A percentile compares a stretch with the other conserved stretches of the same genome.
These are phyloP conservation scores for Talaromyces sp. DNA, from an alignment of 2,329 filamentous ascomycete genomes.

Conservation along the genomic window DNA sequence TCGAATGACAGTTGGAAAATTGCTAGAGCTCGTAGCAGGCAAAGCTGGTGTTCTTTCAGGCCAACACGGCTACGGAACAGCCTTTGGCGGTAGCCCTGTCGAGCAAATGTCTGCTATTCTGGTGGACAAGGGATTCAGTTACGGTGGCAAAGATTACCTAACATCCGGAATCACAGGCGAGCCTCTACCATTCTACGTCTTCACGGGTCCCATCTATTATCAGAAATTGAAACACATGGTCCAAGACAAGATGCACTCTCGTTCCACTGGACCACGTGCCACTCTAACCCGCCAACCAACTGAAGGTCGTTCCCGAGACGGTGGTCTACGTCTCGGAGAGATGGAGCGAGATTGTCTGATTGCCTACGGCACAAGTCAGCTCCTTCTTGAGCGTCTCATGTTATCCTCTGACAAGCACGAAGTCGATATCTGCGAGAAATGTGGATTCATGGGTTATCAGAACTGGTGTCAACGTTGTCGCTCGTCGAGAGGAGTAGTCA, in stretches of 20 bases:
- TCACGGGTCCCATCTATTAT: slow-evolving; percentile 98
- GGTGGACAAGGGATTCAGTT: slow-evolving; percentile 85
- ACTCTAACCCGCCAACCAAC: slow-evolving; percentile 94
- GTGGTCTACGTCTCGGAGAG: slow-evolving; percentile 88
- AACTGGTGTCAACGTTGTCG: slow-evolving; percentile 94
- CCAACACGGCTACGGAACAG: slow-evolving; percentile 83
- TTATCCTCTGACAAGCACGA: slow-evolving; percentile 84
- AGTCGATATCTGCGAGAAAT: slow-evolving; percentile 90
- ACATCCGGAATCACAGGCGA: slow-evolving; percentile 95
- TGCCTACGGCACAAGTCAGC: slow-evolving; percentile 89
- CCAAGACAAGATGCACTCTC: slow-evolving; percentile 98
- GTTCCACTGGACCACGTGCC: slow-evolving; percentile 81
- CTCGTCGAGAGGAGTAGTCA: slow-evolving; percentile 76
- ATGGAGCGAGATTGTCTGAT: slow-evolving; percentile 99
- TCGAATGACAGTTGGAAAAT: slow-evolving; percentile 98
- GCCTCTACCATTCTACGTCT: slow-evolving; percentile 89
- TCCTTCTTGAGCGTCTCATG: slow-evolving; percentile 92
- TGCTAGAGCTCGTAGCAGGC: slow-evolving; percentile 89
- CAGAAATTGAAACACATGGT: slow-evolving; percentile 99
- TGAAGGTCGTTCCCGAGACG: slow-evolving; percentile 87
- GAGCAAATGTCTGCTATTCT: slow-evolving; percentile 86
- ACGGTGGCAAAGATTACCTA: slow-evolving; percentile 95
- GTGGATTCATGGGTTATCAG: slow-evolving; percentile 91
- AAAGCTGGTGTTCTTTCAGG: slow-evolving; percentile 88
- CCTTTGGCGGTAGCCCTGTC: slow-evolving; percentile 77